Base-by-base conservation (phyloP, 2,329 filamentous ascomycete genomes). In the Aspergillus calidoustus region DNA sequence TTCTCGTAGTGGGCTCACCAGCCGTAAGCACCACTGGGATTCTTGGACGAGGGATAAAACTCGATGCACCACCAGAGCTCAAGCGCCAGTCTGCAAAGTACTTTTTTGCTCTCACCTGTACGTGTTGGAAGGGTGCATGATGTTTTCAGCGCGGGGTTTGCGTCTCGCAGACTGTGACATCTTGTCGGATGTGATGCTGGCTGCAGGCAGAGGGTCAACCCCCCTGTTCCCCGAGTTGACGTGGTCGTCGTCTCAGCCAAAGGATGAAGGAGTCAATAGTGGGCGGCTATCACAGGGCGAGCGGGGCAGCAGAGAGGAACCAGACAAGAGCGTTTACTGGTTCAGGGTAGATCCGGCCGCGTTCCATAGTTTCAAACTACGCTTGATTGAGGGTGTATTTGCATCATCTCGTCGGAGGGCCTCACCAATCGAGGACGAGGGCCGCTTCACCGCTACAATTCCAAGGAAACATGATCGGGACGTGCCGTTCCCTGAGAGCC, bases 391-490 rank as follows among this genome's bases (percentile, higher is more conserved):
- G 49, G 38, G 15, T 60, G 25, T 47, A 59, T 30, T 64, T 60
- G 57, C 62, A 59, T 63, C 59, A 59, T 56, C 9, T 25, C 30
- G 44, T 53, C 52, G 48, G 53, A 34, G 49, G 41, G 28, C 9
- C 25, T 41, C 31, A 13, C 63, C 57, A 65, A 65, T 63, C 50
- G 58, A 41, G 57, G 31, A 46, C 41, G 25, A 34, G 25, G 31
- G 30, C 57, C 57, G 61, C 64, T 58, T 69, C 67, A 69, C 67
- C 67, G 67, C 66, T 66, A 62, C 49, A 61, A 59, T 57, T 54
- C 48, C 54, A 57, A 57, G 63, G 56, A 60, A 55, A 54, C 46
- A 52, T 28, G 44, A 52, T 59, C 59, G 61, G 61, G 58, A 57
- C 54, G 61, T 55, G 54, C 61, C 61, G 55, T 58, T 59, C 50